A percentile compares a stretch with the other conserved stretches of the same genome.
Evolutionary conservation across 2,329 filamentous ascomycete genomes (phyloP).

Genomic region (Pseudogymnoascus sp.): DNA sequence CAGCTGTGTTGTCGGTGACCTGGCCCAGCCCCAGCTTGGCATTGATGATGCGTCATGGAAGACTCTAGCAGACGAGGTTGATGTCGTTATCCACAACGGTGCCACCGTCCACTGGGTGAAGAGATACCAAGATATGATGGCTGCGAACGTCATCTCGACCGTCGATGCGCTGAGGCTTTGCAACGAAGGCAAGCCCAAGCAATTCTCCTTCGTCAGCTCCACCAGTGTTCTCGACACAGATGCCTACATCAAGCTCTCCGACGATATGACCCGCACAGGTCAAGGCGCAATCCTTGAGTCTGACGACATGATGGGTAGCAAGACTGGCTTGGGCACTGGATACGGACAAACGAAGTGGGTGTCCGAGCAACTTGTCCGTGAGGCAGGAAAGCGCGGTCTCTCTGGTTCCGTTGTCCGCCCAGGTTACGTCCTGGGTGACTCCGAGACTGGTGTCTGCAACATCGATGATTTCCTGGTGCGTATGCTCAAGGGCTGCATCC

Average conservation of each 20-base stretch:
- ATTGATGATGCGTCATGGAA: constrained; percentile 60
- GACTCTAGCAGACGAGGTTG: constrained; percentile 53
- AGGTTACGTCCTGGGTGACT: constrained; percentile 76
- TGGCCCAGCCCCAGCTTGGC: constrained; percentile 65
- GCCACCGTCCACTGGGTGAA: constrained; percentile 75
- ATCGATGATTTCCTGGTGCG: constrained; percentile 88
- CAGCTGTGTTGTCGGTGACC: constrained; percentile 61
- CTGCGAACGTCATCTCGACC: constrained; percentile 73
- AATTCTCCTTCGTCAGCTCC: constrained; percentile 72
- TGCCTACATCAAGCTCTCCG: constrained; percentile 67
- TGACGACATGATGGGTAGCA: constrained; percentile 71
- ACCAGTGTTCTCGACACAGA: constrained; percentile 76
- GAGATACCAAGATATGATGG: constrained; percentile 62
- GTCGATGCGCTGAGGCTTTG: constrained; percentile 70
- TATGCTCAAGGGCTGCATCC: constrained; percentile 78
- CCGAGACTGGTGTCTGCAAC: constrained; percentile 59
- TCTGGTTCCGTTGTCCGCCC: constrained; percentile 68
- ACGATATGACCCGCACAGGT: constrained; percentile 50
- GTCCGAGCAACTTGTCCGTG: constrained; percentile 57
- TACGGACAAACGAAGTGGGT: constrained; percentile 92
- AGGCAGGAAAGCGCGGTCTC: constrained; percentile 70
- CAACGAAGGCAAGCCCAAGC: constrained; percentile 67
- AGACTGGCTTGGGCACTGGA: constrained; percentile 69
- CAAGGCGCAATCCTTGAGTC: constrained; percentile 59
- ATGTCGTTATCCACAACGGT: constrained; percentile 75